Base-by-base conservation (phyloP, 2,329 filamentous ascomycete species). In the Apiospora malaysiana region DNA sequence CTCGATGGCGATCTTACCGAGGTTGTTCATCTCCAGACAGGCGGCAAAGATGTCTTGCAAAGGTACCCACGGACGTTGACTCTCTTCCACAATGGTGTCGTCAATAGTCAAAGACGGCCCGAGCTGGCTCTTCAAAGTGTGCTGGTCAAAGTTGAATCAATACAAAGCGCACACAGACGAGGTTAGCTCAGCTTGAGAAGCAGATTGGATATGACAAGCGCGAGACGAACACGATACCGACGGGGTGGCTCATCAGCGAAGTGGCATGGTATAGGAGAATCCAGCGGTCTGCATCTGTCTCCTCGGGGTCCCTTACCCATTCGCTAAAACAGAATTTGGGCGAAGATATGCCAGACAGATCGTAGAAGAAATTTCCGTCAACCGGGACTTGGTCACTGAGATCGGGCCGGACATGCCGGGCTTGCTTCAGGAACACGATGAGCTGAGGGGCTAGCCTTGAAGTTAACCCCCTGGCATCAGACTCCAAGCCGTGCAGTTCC, bases 141-240 rank as follows among this genome's bases (percentile, higher is more conserved):
- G 18, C 9, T 69, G 51, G 25, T 69, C 51, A 43, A 69, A 18
- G 18, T 56, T 66, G 32, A 14, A 45, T 47, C 3, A n/a, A 45
- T 16, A 14, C 12, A 47, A 51, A 42, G 40, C 40, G 47, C 47
- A 16, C 10, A 25, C 23, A 25, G 23, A n/a, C 25, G 6, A 25
- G 16, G 25, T 65, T 66, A 69, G 27, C 40, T 23, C 42, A 37
- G 18, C 7, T n/a, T 21, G 2, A 21, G n/a, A 42, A 42, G 32
- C 10, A 14, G 37, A 40, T 8, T 8, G 9, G 16, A 40, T n/a
- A 43, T 40, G n/a, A 18, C 23, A 51, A 51, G 23, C 9, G 47
- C n/a, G 40, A 42, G 40, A 69, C 56, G 32, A 12, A 69, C 68
- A 69, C 9, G 27, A 69, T 40, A 42, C 68, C 68, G 7, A 69